phyloP scores from a whole-genome alignment of 805 yeast genomes.

The Phaffomyces opuntiae region DNA sequence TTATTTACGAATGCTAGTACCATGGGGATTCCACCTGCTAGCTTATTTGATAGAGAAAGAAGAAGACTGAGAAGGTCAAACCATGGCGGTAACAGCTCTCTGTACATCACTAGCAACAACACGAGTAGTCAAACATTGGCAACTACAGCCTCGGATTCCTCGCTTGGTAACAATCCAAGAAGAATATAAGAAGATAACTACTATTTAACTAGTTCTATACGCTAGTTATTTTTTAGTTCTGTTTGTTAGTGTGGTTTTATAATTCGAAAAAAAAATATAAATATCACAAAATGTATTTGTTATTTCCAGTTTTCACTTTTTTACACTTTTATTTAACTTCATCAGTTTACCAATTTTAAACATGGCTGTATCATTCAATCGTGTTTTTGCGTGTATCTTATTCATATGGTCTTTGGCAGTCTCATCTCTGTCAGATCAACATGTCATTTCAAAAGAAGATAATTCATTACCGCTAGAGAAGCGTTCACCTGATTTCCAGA shows the following conservation, averaged over 20 bases:
- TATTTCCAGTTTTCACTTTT: not conserved
- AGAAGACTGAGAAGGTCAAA: conserved; percentile 8
- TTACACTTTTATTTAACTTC: too few species aligned
- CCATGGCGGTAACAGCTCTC: conserved; percentile 15
- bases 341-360: too few species aligned
- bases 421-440: too few species aligned
- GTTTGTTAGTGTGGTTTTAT: not conserved
- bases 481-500: conserved; percentile 11
- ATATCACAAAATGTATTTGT: not conserved
- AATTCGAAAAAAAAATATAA: not conserved
- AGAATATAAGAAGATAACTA: not conserved
- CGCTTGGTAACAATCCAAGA: not conserved
- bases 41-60: conserved; percentile 43
- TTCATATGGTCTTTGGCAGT: too few species aligned
- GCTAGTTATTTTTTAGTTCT: not conserved
- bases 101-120: conserved; percentile 13
- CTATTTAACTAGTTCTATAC: too few species aligned
- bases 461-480: conserved; percentile 2
- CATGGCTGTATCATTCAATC: too few species aligned
- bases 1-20: conserved; percentile 58
- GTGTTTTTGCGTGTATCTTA: too few species aligned
- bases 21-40: conserved; percentile 68
- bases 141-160: not conserved
- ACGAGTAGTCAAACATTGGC: conserved; percentile 14
- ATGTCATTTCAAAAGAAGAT: too few species aligned